Conservation (phyloP, 371 early-diverging fungal genomes). For the Lichtheimia ornata region DNA sequence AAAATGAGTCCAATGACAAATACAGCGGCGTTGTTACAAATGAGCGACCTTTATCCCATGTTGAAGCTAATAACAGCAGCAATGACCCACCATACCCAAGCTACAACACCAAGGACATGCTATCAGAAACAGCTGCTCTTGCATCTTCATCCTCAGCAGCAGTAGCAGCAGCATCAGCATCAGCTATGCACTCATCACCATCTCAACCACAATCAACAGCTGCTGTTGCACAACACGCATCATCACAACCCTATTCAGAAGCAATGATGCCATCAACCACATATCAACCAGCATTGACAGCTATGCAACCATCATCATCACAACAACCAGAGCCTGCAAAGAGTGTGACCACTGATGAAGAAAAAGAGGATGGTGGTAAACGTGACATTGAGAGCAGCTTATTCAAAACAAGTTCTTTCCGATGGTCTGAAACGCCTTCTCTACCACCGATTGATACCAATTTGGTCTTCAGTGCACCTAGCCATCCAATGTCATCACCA, state of each 20-base stretch:
- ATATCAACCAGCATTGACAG: too few species aligned
- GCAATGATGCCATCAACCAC: too few species aligned
- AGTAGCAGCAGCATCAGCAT: neutral
- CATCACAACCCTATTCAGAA: too few species aligned
- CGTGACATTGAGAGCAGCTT: neutral
- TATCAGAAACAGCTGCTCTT: neutral
- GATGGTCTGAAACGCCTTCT: constrained; percentile 21
- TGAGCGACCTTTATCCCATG: constrained; percentile 6
- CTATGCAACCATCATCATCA: too few species aligned
- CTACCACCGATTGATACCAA: constrained; percentile 21
- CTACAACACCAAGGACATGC: neutral
- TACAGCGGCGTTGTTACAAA: constrained; percentile 5
- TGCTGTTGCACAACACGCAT: too few species aligned
- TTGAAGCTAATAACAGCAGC: neutral
- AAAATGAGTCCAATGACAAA: constrained; percentile 9
- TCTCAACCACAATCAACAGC: too few species aligned
- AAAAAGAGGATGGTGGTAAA: neutral
- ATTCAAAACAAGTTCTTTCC: constrained; percentile 19
- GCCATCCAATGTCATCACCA: neutral
- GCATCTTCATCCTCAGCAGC: neutral
- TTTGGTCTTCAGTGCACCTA: constrained; percentile 12
- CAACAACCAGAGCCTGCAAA: neutral
- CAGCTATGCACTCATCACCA: too few species aligned
- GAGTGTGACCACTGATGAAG: neutral
- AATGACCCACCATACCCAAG: too few species aligned